Percentiles rank a stretch among this genome's conserved stretches.
These are phyloP conservation scores for Wallemia mellicola DNA, from an alignment of 1,284 basidiomycete species.

Conservation along the genomic window DNA sequence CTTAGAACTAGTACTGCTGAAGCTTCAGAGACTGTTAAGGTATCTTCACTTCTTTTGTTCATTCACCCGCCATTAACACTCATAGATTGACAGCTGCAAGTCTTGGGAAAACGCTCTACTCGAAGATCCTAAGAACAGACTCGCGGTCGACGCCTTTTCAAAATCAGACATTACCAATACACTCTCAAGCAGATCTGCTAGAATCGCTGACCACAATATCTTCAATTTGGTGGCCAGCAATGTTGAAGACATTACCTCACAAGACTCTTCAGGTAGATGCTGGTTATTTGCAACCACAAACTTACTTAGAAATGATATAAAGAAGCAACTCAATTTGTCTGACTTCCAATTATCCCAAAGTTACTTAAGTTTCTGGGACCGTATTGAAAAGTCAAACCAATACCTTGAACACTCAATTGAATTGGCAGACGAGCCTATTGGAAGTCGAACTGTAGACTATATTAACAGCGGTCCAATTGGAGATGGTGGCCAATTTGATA, in stretches of 20 bases:
- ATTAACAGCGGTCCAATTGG: conserved; percentile 47
- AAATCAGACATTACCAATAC: conserved; percentile 37
- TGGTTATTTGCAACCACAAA: conserved; percentile 79
- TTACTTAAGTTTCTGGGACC: conserved; percentile 82
- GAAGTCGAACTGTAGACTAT: conserved; percentile 49
- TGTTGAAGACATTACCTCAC: conserved; percentile 54
- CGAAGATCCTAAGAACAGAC: conserved; percentile 28
- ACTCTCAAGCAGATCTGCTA: conserved; percentile 32
- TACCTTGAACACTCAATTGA: conserved; percentile 69
- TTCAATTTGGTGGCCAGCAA: conserved; percentile 62
- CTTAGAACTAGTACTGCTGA: background rate
- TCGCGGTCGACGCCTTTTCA: conserved; percentile 50
- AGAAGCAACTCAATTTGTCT: conserved; percentile 52
- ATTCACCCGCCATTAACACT: background rate
- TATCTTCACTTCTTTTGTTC: background rate
- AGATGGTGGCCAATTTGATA: conserved; percentile 87
- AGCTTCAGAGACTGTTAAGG: background rate
- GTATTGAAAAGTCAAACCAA: conserved; percentile 81
- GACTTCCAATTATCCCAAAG: conserved; percentile 53
- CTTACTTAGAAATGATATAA: conserved; percentile 48
- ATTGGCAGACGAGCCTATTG: conserved; percentile 39
- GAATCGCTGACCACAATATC: conserved; percentile 39
- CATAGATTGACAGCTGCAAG: background rate
- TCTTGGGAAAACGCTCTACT: background rate
- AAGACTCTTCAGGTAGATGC: conserved; percentile 59